A percentile compares a stretch with the other conserved stretches of the same genome.
These are phyloP conservation scores for Phyllosticta citribraziliensis DNA, from an alignment of 2,329 filamentous ascomycete species.

Conservation along the genomic window DNA sequence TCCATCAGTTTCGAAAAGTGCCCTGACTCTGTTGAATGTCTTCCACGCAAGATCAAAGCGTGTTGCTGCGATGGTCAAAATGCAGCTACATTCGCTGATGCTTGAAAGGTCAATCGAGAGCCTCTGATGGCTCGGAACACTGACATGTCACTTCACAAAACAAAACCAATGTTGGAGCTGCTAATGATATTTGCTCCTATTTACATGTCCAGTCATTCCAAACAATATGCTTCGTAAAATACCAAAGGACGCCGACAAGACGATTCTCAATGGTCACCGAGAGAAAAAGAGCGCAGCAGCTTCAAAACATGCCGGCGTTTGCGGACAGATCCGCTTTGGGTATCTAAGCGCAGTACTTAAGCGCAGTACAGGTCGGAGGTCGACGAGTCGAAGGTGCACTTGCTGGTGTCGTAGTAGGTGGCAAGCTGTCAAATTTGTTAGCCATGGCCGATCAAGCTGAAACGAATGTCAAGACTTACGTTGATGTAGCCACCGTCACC, in stretches of 20 bases:
- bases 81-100: too few species aligned
- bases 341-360: constrained; percentile 6
- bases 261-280: background rate
- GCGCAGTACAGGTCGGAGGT: constrained; percentile 8
- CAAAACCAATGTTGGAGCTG: background rate
- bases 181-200: background rate
- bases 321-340: too few species aligned
- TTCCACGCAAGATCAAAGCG: too few species aligned
- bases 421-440: background rate
- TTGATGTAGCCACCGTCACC: constrained; percentile 9
- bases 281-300: background rate
- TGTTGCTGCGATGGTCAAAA: too few species aligned
- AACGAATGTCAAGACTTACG: background rate
- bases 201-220: background rate
- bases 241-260: background rate
- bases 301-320: too few species aligned
- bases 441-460: background rate
- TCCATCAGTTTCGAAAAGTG: too few species aligned
- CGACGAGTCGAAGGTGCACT: constrained; percentile 3
- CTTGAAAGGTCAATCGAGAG: too few species aligned
- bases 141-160: background rate
- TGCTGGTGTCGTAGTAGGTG: constrained; percentile 6
- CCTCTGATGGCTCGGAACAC: too few species aligned
- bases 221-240: background rate
- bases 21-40: too few species aligned